phyloP scores from a whole-genome alignment of 495 filamentous ascomycete genomes.

The Penicillium coprophilum region DNA sequence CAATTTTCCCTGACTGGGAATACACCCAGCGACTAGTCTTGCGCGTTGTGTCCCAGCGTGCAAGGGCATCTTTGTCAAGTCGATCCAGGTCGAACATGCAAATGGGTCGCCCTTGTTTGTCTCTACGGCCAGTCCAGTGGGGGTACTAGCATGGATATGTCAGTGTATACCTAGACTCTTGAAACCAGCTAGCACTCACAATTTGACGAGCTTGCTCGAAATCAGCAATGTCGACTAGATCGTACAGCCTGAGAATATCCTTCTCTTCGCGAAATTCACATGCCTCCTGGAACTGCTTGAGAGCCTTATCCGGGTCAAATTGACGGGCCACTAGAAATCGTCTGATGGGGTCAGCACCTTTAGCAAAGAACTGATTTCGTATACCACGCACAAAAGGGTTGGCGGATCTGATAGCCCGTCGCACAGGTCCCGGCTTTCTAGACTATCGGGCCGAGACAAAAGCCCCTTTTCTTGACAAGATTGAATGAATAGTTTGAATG shows the following conservation, averaged over 20 bases:
- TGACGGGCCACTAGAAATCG: slow-evolving; percentile 35
- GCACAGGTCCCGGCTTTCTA: slow-evolving; percentile 10
- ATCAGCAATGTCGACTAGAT: slow-evolving; percentile 23
- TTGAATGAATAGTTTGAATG: slow-evolving; percentile 18
- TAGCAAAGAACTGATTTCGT: background rate
- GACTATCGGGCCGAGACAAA: slow-evolving; percentile 20
- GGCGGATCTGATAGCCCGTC: slow-evolving; percentile 32
- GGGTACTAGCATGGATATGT: slow-evolving; percentile 26
- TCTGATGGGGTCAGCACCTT: slow-evolving; percentile 16
- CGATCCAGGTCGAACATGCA: slow-evolving; percentile 27
- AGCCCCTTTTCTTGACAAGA: slow-evolving; percentile 25
- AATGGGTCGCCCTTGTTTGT: slow-evolving; percentile 30
- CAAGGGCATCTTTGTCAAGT: slow-evolving; percentile 16
- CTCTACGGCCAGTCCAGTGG: slow-evolving; percentile 37
- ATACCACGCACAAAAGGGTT: slow-evolving; percentile 28
- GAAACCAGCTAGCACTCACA: slow-evolving; percentile 12
- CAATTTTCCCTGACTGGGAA: background rate
- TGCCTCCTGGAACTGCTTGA: slow-evolving; percentile 29
- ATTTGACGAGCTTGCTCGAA: slow-evolving; percentile 28
- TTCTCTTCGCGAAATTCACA: slow-evolving; percentile 23
- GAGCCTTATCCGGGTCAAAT: slow-evolving; percentile 18
- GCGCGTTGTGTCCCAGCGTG: slow-evolving; percentile 22
- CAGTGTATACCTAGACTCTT: background rate
- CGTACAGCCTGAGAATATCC: slow-evolving; percentile 22
- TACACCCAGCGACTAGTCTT: slow-evolving; percentile 4